Conservation (phyloP, 1,139 yeast genomes). For the Pichia sp. region DNA sequence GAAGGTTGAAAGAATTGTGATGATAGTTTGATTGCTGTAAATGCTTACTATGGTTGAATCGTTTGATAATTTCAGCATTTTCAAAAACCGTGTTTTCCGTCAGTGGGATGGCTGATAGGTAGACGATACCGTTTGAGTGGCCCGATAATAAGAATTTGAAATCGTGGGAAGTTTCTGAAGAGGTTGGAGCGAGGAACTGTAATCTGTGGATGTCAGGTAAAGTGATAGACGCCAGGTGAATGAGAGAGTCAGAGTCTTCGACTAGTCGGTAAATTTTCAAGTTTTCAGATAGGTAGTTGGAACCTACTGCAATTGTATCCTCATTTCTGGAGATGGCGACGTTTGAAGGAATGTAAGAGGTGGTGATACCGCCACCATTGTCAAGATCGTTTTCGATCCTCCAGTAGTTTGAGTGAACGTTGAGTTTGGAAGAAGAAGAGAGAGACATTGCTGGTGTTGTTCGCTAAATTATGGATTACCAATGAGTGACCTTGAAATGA, state of each 20-base stretch:
- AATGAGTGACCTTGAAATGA: neutral
- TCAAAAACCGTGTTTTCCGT: conserved; percentile 23
- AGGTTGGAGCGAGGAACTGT: conserved; percentile 9
- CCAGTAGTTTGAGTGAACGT: conserved; percentile 62
- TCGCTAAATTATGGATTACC: too few species aligned
- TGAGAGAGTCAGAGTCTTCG: conserved; percentile 31
- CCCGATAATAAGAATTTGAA: conserved; percentile 51
- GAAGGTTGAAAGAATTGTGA: conserved; percentile 8
- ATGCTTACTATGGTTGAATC: conserved; percentile 69
- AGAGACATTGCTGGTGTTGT: neutral
- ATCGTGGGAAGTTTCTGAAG: conserved; percentile 12
- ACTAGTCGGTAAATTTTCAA: conserved; percentile 50
- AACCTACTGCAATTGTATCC: conserved; percentile 48
- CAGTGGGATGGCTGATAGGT: conserved; percentile 57
- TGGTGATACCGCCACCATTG: too few species aligned
- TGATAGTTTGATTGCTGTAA: conserved; percentile 20
- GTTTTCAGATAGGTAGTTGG: conserved; percentile 52
- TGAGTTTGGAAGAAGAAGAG: conserved; percentile 12
- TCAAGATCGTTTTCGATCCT: too few species aligned
- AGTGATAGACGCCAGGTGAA: conserved; percentile 70
- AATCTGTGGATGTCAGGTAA: conserved; percentile 61
- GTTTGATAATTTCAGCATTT: conserved; percentile 64
- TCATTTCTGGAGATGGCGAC: conserved; percentile 48
- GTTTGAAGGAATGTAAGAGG: conserved; percentile 26
- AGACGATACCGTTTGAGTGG: conserved; percentile 62